Evolutionary conservation across 768 basidiomycete species (phyloP), one percentile per base, ranked within the genome.

Genomic region (Goffeauzyma gilvescens): DNA sequence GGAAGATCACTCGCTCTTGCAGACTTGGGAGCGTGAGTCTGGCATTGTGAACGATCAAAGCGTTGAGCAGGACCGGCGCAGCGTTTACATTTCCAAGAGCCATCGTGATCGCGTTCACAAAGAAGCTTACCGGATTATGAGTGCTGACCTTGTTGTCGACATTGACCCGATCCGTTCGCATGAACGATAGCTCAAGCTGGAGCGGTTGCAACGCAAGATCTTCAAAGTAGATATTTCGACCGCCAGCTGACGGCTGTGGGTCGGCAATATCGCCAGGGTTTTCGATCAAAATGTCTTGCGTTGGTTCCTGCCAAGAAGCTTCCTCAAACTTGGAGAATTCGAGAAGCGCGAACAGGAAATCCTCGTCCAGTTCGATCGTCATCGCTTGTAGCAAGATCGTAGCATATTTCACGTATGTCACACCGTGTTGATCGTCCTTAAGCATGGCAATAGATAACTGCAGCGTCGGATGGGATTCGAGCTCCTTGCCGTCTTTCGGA

Each of bases 381-480:
- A 96, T 68, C 2, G 89, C 83, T 59, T 98, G 93, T 13, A 98
- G 67, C 12, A 98, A 67, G 39, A 96, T 73, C 2, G 89, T 89
- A 41, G 84, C 90, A 57, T 96, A 96, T 65, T 96, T 96, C 67
- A 98, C 72, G 61, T 93, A 96, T n/a, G 85, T 64, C 7, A 98
- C 93, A 14, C 93, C 93, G 51, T 96, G 93, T n/a, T 79, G 83
- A 71, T 85, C 75, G 58, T 96, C 90, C 54, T 95, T 95, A 44
- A 96, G 67, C 68, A 89, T 78, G 40, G 85, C 76, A 2, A 89
- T 68, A 3, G 86, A 87, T 0, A 73, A 75, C 59, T 96, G 87
- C 18, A 95, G 70, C 3, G 85, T 85, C 5, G 93, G 90, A 41
- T 83, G 73, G 2, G 81, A 76, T 18, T 80, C 82, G 17, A 81